phyloP scores from a whole-genome alignment of 177 flowering plant species.

The Vitis hybrid region DNA sequence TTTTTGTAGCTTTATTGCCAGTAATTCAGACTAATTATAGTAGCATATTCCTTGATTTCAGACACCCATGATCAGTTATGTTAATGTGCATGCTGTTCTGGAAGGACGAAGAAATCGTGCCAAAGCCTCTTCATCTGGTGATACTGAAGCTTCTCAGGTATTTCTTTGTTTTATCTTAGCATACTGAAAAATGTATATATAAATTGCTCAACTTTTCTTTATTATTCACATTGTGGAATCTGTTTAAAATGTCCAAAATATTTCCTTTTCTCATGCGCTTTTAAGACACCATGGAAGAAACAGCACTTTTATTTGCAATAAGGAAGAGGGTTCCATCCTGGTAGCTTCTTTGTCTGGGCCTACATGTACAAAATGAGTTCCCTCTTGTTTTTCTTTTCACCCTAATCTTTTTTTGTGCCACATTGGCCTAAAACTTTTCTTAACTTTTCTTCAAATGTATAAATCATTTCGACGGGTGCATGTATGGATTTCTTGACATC shows the following conservation, averaged over 20 bases:
- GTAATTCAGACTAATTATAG: not conserved
- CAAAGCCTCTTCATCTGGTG: slow-evolving; percentile 59
- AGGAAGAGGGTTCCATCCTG: no score
- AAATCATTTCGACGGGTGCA: no score
- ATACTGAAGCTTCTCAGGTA: slow-evolving; percentile 67
- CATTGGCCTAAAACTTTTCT: no score
- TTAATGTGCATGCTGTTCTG: slow-evolving; percentile 90
- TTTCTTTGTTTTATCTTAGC: not conserved
- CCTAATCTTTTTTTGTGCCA: no score
- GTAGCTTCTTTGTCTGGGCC: no score
- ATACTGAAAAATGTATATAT: not conserved
- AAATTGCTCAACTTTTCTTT: not conserved
- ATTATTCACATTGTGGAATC: not conserved
- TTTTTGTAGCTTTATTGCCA: not conserved
- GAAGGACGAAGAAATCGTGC: slow-evolving; percentile 87
- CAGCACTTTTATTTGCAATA: no score
- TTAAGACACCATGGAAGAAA: not conserved
- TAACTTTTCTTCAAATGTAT: no score
- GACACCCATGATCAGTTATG: slow-evolving; percentile 96
- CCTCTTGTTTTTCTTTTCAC: no score
- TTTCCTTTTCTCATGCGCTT: not conserved
- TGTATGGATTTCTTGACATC: no score
- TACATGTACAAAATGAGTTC: no score
- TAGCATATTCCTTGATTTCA: slow-evolving; percentile 18
- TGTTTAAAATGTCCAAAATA: not conserved